Evolutionary conservation across 495 filamentous ascomycete genomes (phyloP), one percentile per base, ranked within the genome.

Genomic region (Choiromyces venosus): DNA sequence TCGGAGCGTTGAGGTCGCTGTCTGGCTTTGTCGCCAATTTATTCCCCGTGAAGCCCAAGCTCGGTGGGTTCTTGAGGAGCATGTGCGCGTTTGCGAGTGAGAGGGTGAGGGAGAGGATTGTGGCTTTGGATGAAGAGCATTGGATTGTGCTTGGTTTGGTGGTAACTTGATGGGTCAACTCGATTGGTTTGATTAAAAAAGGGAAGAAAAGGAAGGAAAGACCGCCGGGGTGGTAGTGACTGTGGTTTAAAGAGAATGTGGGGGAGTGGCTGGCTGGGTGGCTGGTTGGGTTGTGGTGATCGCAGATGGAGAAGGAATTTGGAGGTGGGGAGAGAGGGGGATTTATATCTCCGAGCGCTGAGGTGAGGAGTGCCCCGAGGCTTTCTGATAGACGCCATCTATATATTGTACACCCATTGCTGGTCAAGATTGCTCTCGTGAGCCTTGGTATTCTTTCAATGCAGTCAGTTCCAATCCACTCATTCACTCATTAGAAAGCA

Each of bases 1-100:
- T 86, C 18, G 89, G 89, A 29, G 84, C 81, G 1, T 85, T 88
- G 79, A 88, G 87, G 73, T 82, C 80, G 80, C 86, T 88, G 83
- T 90, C 87, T 81, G 86, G 86, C 67, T 84, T 83, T 66, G 84
- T 82, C 29, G 64, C 64, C 74, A 85, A 82, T 29, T 84, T 83
- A 83, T 89, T 89, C 80, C 76, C 82, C 80, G 85, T 86, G 82
- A 84, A 86, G 19, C 84, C 82, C 38, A 90, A 83, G 21, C 87
- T 87, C 19, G 84, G 76, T 29, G 89, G 89, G 65, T 82, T 83
- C 18, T 74, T 78, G 84, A 91, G 87, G 80, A 86, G 82, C 84
- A 90, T 87, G 81, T 91, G 89, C 37, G 84, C 86, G 67, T 70
- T 79, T 38, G 78, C 77, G 21, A 80, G 69, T 56, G 82, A 76